phyloP scores from a whole-genome alignment of 2,329 filamentous ascomycete genomes.

The Zymoseptoria brevis region DNA sequence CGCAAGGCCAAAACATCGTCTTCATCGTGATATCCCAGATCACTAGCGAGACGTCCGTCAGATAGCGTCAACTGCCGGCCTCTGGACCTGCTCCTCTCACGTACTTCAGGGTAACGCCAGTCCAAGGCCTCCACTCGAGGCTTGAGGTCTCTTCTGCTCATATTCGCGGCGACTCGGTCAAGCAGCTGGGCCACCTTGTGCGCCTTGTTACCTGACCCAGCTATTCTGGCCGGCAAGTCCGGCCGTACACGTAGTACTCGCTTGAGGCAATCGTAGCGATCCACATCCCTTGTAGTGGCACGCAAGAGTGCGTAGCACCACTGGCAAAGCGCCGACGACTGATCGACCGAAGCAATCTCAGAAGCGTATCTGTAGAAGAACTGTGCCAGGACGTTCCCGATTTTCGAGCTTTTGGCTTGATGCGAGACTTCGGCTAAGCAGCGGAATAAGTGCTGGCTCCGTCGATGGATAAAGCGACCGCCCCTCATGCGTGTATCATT shows the following conservation, averaged over 20 bases:
- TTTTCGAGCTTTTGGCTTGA: constrained; percentile 2
- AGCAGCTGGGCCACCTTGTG: constrained; percentile 3
- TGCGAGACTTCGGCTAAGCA: constrained; percentile 5
- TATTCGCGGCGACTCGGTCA: background rate
- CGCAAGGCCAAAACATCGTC: background rate
- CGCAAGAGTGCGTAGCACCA: constrained; percentile 9
- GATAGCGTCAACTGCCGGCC: background rate
- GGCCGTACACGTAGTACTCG: constrained; percentile 2
- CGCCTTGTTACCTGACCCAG: constrained; percentile 5
- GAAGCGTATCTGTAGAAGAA: constrained; percentile 4
- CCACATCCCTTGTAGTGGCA: background rate
- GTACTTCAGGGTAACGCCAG: background rate
- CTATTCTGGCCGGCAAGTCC: constrained; percentile 4
- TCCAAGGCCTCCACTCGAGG: background rate
- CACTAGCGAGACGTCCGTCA: background rate
- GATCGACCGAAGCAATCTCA: constrained; percentile 2
- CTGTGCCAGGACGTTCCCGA: constrained; percentile 3
- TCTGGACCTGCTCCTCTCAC: background rate
- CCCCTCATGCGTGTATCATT: background rate
- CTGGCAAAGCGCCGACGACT: constrained; percentile 2
- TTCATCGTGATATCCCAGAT: background rate
- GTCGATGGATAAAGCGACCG: background rate
- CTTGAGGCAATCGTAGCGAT: constrained; percentile 5
- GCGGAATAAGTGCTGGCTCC: constrained; percentile 8
- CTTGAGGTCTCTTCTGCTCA: background rate